These are phyloP conservation scores for Cyberlindnera saturnus DNA, from an alignment of 805 yeast species.

Conservation along the genomic window DNA sequence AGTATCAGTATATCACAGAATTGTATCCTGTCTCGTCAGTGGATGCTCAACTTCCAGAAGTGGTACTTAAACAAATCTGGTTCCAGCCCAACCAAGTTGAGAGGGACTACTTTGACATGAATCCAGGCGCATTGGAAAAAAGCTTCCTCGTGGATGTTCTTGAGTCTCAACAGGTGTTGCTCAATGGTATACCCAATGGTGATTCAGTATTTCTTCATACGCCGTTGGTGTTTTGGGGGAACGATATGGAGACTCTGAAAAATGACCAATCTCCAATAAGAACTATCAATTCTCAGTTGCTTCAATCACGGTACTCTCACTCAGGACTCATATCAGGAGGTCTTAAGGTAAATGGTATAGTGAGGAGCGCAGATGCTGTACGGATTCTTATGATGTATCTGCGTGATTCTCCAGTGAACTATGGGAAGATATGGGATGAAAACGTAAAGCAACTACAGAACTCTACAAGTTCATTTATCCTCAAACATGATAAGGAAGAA, in stretches of 20 bases:
- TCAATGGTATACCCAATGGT: constrained; percentile 16
- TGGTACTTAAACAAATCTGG: constrained; percentile 18
- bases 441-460: constrained; percentile 23
- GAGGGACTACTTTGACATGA: constrained; percentile 3
- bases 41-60: constrained; percentile 5
- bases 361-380: constrained; percentile 34
- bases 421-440: constrained; percentile 25
- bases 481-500: background rate
- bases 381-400: constrained; percentile 30
- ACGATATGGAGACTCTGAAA: too few relatives aligned
- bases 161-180: constrained; percentile 28
- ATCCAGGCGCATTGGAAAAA: constrained; percentile 29
- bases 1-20: constrained; percentile 14
- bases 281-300: constrained; percentile 30
- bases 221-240: too few relatives aligned
- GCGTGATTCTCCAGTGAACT: constrained; percentile 3
- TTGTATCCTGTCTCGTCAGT: constrained; percentile 1
- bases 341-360: constrained; percentile 36
- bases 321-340: constrained; percentile 32
- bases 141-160: constrained; percentile 29
- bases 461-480: constrained; percentile 2
- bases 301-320: constrained; percentile 5
- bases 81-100: constrained; percentile 10
- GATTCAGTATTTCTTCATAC: constrained; percentile 1
- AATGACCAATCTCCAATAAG: constrained; percentile 22